Evolutionary conservation across 176 grass and related monocot species (phyloP).

Genomic region (Eleusine coracana): DNA sequence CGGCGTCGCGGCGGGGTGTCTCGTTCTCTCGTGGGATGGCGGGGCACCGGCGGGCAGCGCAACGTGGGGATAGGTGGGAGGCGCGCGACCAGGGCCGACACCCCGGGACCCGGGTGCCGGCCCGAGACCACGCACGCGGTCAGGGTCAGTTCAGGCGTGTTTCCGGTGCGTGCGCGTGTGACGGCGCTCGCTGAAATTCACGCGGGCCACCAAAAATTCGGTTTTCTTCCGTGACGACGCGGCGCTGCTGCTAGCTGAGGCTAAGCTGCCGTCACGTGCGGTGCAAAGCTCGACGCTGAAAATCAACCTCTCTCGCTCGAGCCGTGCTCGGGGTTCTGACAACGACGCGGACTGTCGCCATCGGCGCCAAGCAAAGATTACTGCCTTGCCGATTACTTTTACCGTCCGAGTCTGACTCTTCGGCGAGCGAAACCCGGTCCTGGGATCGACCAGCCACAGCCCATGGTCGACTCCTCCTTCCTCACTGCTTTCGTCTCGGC

Average conservation of each 20-base stretch:
- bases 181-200: slow-evolving; percentile 20
- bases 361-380: slow-evolving; percentile 8
- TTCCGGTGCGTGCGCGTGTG: not conserved
- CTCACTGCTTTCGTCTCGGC: not conserved
- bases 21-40: slow-evolving; percentile 11
- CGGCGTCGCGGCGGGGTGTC: slow-evolving; percentile 19
- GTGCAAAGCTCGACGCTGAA: not conserved
- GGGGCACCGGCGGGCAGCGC: slow-evolving; percentile 44
- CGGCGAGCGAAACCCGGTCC: not conserved
- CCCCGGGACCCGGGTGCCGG: slow-evolving; percentile 18
- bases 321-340: slow-evolving; percentile 28
- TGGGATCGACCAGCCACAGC: not conserved
- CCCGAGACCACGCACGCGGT: not conserved
- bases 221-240: not conserved
- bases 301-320: slow-evolving; percentile 23
- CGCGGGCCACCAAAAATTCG: too few species aligned
- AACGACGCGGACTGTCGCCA: slow-evolving; percentile 30
- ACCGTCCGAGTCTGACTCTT: not conserved
- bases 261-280: slow-evolving; percentile 26
- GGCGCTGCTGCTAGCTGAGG: too few species aligned
- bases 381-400: slow-evolving; percentile 6
- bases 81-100: slow-evolving; percentile 10
- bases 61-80: slow-evolving; percentile 28
- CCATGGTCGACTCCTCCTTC: too few species aligned
- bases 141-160: too few species aligned